Conservation (phyloP, 495 filamentous ascomycete species). For the Aspergillus indologenus region DNA sequence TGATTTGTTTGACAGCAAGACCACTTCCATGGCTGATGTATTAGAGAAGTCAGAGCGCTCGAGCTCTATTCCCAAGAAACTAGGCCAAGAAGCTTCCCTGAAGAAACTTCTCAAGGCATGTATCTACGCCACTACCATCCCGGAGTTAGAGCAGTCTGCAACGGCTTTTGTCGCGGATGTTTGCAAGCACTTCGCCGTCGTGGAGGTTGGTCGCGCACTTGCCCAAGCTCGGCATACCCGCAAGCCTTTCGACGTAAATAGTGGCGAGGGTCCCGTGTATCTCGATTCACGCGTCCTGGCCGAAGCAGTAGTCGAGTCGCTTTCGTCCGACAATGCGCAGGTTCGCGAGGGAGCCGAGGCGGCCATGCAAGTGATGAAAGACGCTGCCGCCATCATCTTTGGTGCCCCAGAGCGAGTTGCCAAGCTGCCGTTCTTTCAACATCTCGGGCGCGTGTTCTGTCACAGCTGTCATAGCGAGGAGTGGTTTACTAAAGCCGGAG, state of each 20-base stretch:
- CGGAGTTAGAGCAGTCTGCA: constrained; percentile 72
- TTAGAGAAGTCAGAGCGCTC: constrained; percentile 68
- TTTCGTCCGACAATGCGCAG: constrained; percentile 74
- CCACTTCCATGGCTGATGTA: constrained; percentile 57
- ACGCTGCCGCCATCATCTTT: constrained; percentile 77
- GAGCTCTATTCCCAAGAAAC: constrained; percentile 79
- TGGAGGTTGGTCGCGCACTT: constrained; percentile 83
- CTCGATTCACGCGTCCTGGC: constrained; percentile 83
- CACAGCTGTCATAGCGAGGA: constrained; percentile 96
- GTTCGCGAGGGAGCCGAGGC: constrained; percentile 83
- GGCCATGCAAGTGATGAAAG: constrained; percentile 70
- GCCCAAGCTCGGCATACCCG: constrained; percentile 67
- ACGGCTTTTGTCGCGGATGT: constrained; percentile 71
- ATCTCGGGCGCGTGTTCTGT: constrained; percentile 76
- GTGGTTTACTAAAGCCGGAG: constrained; percentile 95
- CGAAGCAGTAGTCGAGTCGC: constrained; percentile 80
- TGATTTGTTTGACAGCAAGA: constrained; percentile 71
- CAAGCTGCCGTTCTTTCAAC: constrained; percentile 75
- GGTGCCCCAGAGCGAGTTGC: constrained; percentile 66
- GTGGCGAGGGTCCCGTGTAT: constrained; percentile 81
- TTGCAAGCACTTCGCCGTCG: constrained; percentile 81
- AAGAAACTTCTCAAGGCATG: constrained; percentile 85
- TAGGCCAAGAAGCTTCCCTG: constrained; percentile 72
- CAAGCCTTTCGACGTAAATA: constrained; percentile 74
- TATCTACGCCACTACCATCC: constrained; percentile 79